Base-by-base conservation (phyloP, 2,329 filamentous ascomycete genomes). In the Sclerotinia minor region DNA sequence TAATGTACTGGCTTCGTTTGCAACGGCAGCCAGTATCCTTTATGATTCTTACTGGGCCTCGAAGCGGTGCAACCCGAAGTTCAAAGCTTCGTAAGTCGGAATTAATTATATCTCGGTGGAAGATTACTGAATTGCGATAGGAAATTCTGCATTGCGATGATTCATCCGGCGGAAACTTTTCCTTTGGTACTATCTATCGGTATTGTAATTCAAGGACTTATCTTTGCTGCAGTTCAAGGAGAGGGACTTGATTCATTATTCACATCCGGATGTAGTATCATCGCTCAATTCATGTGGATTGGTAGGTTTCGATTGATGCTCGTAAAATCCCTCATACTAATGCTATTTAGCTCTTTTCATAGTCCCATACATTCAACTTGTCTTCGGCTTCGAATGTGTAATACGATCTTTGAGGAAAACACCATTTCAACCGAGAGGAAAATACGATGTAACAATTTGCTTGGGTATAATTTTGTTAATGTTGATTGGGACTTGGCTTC, bases 371-470 rank as follows among this genome's bases (percentile, higher is more conserved):
- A 83, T 88, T 44, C 88, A 90, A 71, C 74, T 90, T 26, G 81
- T 89, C 21, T 90, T 91, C 72, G 86, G 85, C 19, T 70, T 89
- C 68, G 89, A 92, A 76, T 82, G 85, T 45, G 80, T 85, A 0
- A 73, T 86, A 21, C 82, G 89, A 71, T 83, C 85, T 15, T 76
- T 89, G 35, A 82, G 80, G 71, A 80, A 78, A 57, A 80, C 81
- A 57, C 83, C 87, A 1, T 90, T 91, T 71, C 82, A 84, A 5
- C 79, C 83, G 1, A 83, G 86, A 68, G 81, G 84, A 38, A 87
- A 83, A 75, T 90, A 87, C 83, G 84, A 83, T 47, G 82, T 87
- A 35, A 78, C 81, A 3, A 82, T 87, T 41, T 90, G 87, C 75
- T 77, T 88, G 41, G 80, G 76, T 26, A 75, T 83, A 17, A 77